Percentiles rank a stretch among this genome's conserved stretches.
phyloP scores from a whole-genome alignment of 2,329 filamentous ascomycete genomes.

The Fragosphaeria purpurea region DNA sequence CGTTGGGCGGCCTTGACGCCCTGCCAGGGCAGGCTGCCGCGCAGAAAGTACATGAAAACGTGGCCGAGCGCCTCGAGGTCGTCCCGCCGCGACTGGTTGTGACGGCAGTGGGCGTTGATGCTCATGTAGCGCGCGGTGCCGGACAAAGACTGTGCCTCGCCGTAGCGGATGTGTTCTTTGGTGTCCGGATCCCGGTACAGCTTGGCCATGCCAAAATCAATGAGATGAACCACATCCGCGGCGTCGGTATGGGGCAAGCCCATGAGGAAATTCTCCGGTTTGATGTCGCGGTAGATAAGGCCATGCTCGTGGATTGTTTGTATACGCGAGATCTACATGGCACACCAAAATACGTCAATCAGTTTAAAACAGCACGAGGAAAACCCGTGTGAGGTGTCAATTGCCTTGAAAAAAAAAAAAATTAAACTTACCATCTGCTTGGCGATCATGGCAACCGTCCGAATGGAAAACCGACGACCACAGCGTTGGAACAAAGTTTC shows the following conservation, averaged over 20 bases:
- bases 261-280: conserved; percentile 98
- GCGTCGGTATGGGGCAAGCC: conserved; percentile 81
- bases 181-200: conserved; percentile 97
- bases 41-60: conserved; percentile 65
- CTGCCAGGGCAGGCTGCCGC: conserved; percentile 61
- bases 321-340: conserved; percentile 69
- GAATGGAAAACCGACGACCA: conserved; percentile 8
- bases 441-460: conserved; percentile 13
- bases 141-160: conserved; percentile 90
- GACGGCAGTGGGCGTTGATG: conserved; percentile 96
- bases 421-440: conserved; percentile 11
- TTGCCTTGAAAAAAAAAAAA: too few relatives aligned
- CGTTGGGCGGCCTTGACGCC: conserved; percentile 61
- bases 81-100: conserved; percentile 90
- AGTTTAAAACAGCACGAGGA: not conserved
- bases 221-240: conserved; percentile 91
- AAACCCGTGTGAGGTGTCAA: not conserved
- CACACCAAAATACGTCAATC: not conserved
- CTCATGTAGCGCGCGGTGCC: conserved; percentile 98
- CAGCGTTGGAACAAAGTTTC: conserved; percentile 9
- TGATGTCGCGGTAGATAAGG: conserved; percentile 97
- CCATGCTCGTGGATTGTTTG: conserved; percentile 96
- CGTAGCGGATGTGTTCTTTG: conserved; percentile 95
- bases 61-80: conserved; percentile 85
- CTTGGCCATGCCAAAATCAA: conserved; percentile 99